Percentiles rank a stretch among this genome's conserved stretches.
phyloP scores from a whole-genome alignment of 192 early-diverging fungal species.

The Podila epicladia region DNA sequence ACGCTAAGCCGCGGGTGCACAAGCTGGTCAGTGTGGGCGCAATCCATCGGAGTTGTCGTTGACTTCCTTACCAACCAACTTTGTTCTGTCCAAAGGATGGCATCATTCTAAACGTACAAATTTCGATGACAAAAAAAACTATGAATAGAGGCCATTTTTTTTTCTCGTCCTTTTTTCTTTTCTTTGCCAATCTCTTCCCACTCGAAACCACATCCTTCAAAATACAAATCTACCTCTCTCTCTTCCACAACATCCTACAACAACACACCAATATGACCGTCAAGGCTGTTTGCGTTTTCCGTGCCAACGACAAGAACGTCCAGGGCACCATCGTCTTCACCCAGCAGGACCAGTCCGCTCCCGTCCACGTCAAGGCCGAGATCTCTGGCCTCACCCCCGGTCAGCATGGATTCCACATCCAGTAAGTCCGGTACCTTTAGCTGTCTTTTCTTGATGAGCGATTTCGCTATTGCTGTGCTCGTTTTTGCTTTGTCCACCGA shows the following conservation, averaged over 20 bases:
- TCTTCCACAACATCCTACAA: conserved; percentile 2
- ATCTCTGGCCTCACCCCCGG: conserved; percentile 74
- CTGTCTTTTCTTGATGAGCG: background rate
- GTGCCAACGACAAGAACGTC: conserved; percentile 68
- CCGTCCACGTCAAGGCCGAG: conserved; percentile 64
- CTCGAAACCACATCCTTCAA: too few species aligned
- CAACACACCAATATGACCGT: conserved; percentile 66
- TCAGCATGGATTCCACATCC: conserved; percentile 91
- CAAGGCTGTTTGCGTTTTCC: conserved; percentile 86
- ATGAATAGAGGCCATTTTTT: conserved; percentile 3
- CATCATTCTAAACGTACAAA: background rate
- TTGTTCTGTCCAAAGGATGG: background rate
- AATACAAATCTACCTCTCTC: background rate
- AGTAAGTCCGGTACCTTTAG: conserved; percentile 47
- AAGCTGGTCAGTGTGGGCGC: too few species aligned
- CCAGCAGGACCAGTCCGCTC: conserved; percentile 69
- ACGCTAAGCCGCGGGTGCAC: too few species aligned
- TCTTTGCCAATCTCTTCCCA: background rate
- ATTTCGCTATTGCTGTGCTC: background rate
- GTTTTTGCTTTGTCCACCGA: too few species aligned
- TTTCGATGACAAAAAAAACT: too few species aligned
- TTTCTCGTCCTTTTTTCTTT: conserved; percentile 1
- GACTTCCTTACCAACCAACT: too few species aligned
- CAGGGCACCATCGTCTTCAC: conserved; percentile 76
- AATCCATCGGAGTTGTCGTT: too few species aligned